Percentiles rank a stretch among this genome's conserved stretches.
These are phyloP conservation scores for Phytophthora ohioensis DNA, from an alignment of 352 stramenopile species.

Conservation along the genomic window DNA sequence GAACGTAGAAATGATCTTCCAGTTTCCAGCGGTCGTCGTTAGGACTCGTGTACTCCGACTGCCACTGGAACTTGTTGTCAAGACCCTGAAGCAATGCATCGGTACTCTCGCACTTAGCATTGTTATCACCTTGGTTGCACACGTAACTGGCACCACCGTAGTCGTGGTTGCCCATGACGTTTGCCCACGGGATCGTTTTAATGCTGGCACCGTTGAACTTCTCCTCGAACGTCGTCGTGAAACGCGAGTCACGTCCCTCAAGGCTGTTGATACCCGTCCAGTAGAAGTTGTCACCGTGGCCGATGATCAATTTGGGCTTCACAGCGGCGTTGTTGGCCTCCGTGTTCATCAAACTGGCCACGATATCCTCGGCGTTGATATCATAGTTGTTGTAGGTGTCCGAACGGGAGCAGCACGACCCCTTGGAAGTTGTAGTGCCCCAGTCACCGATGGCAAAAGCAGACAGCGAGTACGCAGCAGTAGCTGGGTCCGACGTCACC, in stretches of 20 bases:
- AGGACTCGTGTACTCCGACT: conserved; percentile 12
- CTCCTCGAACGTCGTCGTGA: conserved; percentile 29
- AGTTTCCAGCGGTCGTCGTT: conserved; percentile 23
- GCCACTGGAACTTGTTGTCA: conserved; percentile 28
- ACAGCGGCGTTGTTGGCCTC: conserved; percentile 12
- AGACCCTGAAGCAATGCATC: conserved; percentile 12
- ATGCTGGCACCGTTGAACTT: conserved; percentile 29
- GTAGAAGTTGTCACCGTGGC: conserved; percentile 39
- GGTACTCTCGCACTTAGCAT: conserved; percentile 11
- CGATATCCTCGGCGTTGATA: conserved; percentile 27
- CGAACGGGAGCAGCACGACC: conserved; percentile 28
- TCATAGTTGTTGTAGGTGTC: conserved; percentile 34
- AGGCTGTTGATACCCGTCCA: conserved; percentile 36
- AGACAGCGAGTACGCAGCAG: conserved; percentile 29
- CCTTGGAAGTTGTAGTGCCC: conserved; percentile 17
- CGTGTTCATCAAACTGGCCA: conserved; percentile 33
- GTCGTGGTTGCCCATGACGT: conserved; percentile 35
- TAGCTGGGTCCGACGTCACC: conserved; percentile 41
- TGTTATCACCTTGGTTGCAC: conserved; percentile 17
- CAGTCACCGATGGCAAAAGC: conserved; percentile 39
- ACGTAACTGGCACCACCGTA: conserved; percentile 32
- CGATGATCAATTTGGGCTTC: conserved; percentile 28
- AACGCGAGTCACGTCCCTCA: conserved; percentile 18
- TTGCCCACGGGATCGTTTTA: conserved; percentile 19
- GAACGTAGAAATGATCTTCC: conserved; percentile 11